Evolutionary conservation across 78 protist species (phyloP), one percentile per base, ranked within the genome.

Genomic region (Speleostelium caveatum): DNA sequence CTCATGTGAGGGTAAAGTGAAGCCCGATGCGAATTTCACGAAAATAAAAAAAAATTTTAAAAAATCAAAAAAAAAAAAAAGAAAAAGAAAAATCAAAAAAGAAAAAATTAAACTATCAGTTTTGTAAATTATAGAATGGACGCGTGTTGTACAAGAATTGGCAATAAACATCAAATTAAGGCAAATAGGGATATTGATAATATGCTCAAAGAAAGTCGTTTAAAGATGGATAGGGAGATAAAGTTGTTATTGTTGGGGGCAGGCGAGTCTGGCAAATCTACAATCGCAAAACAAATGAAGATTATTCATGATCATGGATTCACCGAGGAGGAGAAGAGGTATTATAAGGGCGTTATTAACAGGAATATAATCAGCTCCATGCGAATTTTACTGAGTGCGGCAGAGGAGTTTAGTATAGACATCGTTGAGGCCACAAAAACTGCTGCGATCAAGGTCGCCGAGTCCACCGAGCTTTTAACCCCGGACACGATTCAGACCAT

Each of bases 211-310:
- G 75, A 77, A 19, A 92, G 74, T 14, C 67, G 89, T 65, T 28
- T 62, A 12, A 75, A 49, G 53, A 53, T 61, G 33, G 92, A 92
- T 7, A 86, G 89, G 53, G 92, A 80, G 58, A 79, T 92, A 24
- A 76, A 79, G 41, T 71, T 92, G 30, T 26, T 92, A 21, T 58
- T 92, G n/a, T 69, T 92, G 55, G 95, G 95, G 45, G 95, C 98
- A n/a, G 98, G 98, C 45, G 98, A 96, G 68, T 77, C 94, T 8
- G 98, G 98, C 55, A 96, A 96, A 42, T 67, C 86, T 39, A 96
- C 98, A 28, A 76, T 96, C 22, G 95, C 96, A 24, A 96, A 95
- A 83, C 98, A 96, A 76, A 86, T 96, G 98, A 94, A 95, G 55
- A 85, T 96, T 60, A 58, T 95, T 28, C 90, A 95, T 73, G 58